Evolutionary conservation across 371 early-diverging fungal species (phyloP), one percentile per base, ranked within the genome.

Genomic region (Batkoa obscura): DNA sequence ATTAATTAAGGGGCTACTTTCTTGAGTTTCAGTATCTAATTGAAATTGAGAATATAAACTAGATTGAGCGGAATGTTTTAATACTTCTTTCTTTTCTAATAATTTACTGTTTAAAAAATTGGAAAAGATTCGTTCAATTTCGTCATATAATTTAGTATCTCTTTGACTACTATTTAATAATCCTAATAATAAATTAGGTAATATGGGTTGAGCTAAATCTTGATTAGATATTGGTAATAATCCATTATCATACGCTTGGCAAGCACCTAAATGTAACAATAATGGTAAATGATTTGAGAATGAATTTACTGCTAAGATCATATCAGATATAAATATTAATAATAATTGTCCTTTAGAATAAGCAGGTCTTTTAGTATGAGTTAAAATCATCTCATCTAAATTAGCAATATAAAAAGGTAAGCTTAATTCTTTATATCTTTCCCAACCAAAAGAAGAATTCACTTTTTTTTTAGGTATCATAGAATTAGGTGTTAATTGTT

Each of bases 291-390:
- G 80, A 1, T 73, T 70, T 0, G 75, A 63, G 8, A 87, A 61
- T 34, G 76, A 75, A 2, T 75, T 71, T n/a, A 83, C 86, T 3
- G 86, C 87, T 31, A 84, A 76, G 0, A 85, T 74, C 10, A 86
- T 66, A 59, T 91, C 92, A 1, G 86, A 88, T 49, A 89, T 66
- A 32, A 85, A 76, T 0, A 85, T 75, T 57, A 80, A 76, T 0
- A 86, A 82, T 1, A 91, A 65, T 50, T 87, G 87, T 10, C 88
- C 87, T 15, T 74, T 65, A 15, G 88, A 83, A 58, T 86, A 84
- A 0, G 79, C 74, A 0, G 88, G 85, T 2, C 77, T 67, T 55
- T 82, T 81, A 1, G 79, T 72, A 59, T 78, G 79, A 8, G 72
- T 70, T 2, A 74, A 72, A 10, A 86, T 57, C 0, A 80, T 75